These are phyloP conservation scores for Flaveria bidentis DNA, from an alignment of 129 eudicot genomes.

Conservation along the genomic window DNA sequence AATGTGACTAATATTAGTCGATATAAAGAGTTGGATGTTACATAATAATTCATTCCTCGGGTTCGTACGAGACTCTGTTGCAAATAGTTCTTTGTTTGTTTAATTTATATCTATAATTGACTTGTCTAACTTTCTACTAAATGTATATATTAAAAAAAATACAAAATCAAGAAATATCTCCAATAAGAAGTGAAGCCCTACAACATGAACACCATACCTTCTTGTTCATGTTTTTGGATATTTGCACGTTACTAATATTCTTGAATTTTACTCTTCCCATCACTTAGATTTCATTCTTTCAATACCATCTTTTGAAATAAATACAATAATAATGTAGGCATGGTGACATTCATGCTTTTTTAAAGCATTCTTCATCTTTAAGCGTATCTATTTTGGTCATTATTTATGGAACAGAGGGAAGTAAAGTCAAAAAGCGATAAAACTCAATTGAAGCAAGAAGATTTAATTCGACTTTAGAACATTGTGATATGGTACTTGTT, in stretches of 20 bases:
- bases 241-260: conserved; percentile 37
- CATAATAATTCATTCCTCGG: neutral
- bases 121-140: neutral
- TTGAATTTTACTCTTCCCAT: conserved; percentile 29
- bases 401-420: neutral
- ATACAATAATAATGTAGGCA: conserved; percentile 21
- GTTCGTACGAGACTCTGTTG: neutral
- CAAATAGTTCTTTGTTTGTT: neutral
- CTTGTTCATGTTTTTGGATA: conserved; percentile 30
- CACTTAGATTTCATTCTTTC: conserved; percentile 25
- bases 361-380: neutral
- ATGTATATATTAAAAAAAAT: neutral
- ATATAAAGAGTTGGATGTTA: no score
- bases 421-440: neutral
- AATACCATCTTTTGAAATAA: conserved; percentile 14
- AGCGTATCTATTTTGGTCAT: neutral
- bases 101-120: neutral
- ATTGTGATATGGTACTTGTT: neutral
- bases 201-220: conserved; percentile 32
- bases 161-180: neutral
- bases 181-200: conserved; percentile 25
- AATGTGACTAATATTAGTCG: no score
- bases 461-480: neutral
- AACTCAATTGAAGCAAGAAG: neutral
- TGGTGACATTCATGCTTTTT: conserved; percentile 18